Base-by-base conservation (phyloP, 768 basidiomycete species). In the Macrolepiota albuminosa region DNA sequence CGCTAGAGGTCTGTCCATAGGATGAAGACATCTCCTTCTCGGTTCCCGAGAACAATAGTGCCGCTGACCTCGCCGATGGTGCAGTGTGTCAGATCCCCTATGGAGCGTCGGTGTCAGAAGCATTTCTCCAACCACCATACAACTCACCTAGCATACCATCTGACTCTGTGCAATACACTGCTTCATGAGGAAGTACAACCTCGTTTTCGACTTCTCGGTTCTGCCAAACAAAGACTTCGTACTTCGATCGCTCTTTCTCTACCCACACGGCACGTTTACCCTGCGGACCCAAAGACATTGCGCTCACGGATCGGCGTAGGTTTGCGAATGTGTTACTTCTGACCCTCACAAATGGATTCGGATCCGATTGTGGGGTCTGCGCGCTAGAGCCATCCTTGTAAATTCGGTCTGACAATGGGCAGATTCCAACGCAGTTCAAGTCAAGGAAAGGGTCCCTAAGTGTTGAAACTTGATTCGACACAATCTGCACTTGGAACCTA, bases 231-330 rank as follows among this genome's bases (percentile, higher is more conserved):
- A 80, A 72, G 2, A 84, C 73, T 43, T 80, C 74, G 37, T 81
- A 66, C n/a, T 72, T 78, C 14, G 74, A 71, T 34, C 78, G 68
- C 64, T 72, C 73, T 18, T 84, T 75, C 68, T 84, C 82, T 6
- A 85, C 70, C 84, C 85, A 86, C 5, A 84, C 70, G 4, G 81
- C 84, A 3, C 84, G 76, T 54, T 73, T 77, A 0, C 79, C 82
- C 60, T 80, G 75, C 0, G 75, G 69, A 6, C 84, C 84, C 3
- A 85, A 64, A 2, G 71, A 68, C 62, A 78, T 78, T 2, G 84
- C 66, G 47, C 79, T 82, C 36, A 86, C 73, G 60, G 84, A 84
- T 3, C 81, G 81, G 5, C 76, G 76, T 29, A 1, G 1, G 29
- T 1, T 29, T 29, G 29, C 29, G 29, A 1, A 1, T 1, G 21